Percentiles rank a stretch among this genome's conserved stretches.
Conservation (phyloP, 768 basidiomycete genomes). For the Hydnomerulius pinastri region DNA sequence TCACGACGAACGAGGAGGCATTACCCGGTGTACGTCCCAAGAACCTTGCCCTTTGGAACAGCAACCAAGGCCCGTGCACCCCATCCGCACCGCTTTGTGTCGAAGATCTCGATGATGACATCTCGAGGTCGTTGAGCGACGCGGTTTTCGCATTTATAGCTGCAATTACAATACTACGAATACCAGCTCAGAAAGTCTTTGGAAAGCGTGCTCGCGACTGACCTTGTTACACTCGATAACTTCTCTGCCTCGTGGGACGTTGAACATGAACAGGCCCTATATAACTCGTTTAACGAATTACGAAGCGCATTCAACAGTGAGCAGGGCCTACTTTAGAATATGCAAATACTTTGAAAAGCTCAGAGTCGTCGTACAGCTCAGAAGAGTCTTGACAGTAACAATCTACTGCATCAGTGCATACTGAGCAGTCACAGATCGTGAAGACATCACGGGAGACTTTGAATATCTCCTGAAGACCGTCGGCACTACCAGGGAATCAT, state of each 20-base stretch:
- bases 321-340: conserved; percentile 41
- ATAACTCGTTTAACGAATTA: background rate
- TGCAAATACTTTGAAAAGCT: conserved; percentile 37
- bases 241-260: conserved; percentile 42
- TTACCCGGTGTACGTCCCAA: conserved; percentile 74
- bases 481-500: conserved; percentile 15
- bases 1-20: conserved; percentile 12
- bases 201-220: conserved; percentile 8
- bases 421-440: conserved; percentile 45
- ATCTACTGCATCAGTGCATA: conserved; percentile 32
- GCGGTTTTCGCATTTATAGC: conserved; percentile 52
- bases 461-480: conserved; percentile 18
- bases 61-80: conserved; percentile 52
- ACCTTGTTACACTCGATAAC: conserved; percentile 72
- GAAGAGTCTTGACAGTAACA: conserved; percentile 56
- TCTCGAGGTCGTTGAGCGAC: conserved; percentile 61
- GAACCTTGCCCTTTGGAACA: conserved; percentile 54
- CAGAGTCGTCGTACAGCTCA: conserved; percentile 34
- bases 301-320: background rate
- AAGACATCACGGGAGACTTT: conserved; percentile 36
- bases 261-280: conserved; percentile 54
- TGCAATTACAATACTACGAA: conserved; percentile 48
- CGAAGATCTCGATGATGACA: conserved; percentile 64
- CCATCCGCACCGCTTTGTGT: conserved; percentile 62
- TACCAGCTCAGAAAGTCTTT: background rate